Percentiles rank a stretch among this genome's conserved stretches.
Evolutionary conservation across 805 yeast genomes (phyloP).

Genomic region (Pichia pseudocactophila): DNA sequence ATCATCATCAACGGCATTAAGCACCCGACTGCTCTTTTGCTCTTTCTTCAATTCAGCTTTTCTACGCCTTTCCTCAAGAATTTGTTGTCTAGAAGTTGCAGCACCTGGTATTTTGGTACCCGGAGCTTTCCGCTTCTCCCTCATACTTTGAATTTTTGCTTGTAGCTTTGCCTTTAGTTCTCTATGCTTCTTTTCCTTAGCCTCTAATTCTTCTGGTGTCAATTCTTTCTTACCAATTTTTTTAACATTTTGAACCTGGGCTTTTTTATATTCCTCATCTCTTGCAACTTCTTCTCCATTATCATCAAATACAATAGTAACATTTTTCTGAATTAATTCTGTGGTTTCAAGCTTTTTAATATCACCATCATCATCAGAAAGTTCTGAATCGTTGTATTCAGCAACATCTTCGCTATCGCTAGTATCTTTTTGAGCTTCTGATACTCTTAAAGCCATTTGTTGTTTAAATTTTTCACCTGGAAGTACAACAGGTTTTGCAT

Average conservation of each 20-base stretch:
- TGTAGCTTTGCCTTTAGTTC: slow-evolving; percentile 75
- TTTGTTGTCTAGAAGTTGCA: slow-evolving; percentile 74
- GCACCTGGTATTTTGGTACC: slow-evolving; percentile 78
- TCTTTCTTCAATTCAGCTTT: slow-evolving; percentile 31
- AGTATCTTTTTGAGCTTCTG: slow-evolving; percentile 16
- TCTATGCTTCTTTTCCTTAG: slow-evolving; percentile 45
- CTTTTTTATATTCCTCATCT: slow-evolving; percentile 6
- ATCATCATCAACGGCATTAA: slow-evolving; percentile 22
- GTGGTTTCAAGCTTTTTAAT: slow-evolving; percentile 21
- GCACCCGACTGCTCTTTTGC: slow-evolving; percentile 16
- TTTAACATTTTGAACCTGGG: neutral
- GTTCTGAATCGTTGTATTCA: slow-evolving; percentile 13
- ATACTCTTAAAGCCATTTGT: neutral
- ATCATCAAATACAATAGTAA: slow-evolving; percentile 55
- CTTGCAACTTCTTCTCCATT: slow-evolving; percentile 46
- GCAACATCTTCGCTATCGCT: slow-evolving; percentile 24
- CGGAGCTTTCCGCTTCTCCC: slow-evolving; percentile 84
- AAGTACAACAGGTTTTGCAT: slow-evolving; percentile 42
- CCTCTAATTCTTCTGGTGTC: slow-evolving; percentile 41
- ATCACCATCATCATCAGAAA: slow-evolving; percentile 12
- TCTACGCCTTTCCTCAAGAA: slow-evolving; percentile 55
- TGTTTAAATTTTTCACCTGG: slow-evolving; percentile 20
- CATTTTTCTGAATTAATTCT: slow-evolving; percentile 8
- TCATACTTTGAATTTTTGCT: slow-evolving; percentile 56
- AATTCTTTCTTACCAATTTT: slow-evolving; percentile 20